Evolutionary conservation across 805 yeast genomes (phyloP).

Genomic region (Starmerella vitae): DNA sequence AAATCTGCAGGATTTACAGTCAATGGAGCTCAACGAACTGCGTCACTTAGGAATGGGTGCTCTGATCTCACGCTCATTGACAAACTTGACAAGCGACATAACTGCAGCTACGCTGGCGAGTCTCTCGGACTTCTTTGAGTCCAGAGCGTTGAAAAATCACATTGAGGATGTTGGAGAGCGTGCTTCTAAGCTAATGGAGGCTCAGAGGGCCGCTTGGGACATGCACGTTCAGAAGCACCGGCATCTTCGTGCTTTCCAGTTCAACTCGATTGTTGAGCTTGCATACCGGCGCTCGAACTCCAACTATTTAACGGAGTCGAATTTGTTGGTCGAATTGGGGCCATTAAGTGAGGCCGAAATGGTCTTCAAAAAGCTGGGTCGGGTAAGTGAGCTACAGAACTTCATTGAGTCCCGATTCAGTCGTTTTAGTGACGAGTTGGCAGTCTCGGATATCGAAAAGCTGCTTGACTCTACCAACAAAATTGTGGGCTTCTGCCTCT

Average conservation of each 20-base stretch:
- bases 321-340: slow-evolving; percentile 44
- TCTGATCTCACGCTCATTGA: slow-evolving; percentile 61
- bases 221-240: slow-evolving; percentile 33
- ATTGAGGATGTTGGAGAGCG: slow-evolving; percentile 42
- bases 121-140: slow-evolving; percentile 44
- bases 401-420: slow-evolving; percentile 57
- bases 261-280: slow-evolving; percentile 76
- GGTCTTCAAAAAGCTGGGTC: slow-evolving; percentile 64
- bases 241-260: slow-evolving; percentile 42
- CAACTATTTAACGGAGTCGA: slow-evolving; percentile 34
- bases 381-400: slow-evolving; percentile 43
- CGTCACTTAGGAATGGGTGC: slow-evolving; percentile 61
- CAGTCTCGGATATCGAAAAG: slow-evolving; percentile 32
- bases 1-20: slow-evolving; percentile 59
- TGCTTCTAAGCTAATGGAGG: slow-evolving; percentile 40
- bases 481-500: slow-evolving; percentile 60
- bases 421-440: slow-evolving; percentile 50
- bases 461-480: slow-evolving; percentile 32
- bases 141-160: slow-evolving; percentile 29
- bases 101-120: slow-evolving; percentile 53
- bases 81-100: slow-evolving; percentile 58
- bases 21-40: slow-evolving; percentile 50
- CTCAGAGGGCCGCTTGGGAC: slow-evolving; percentile 51
- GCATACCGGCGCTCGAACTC: slow-evolving; percentile 50
- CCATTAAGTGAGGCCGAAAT: slow-evolving; percentile 71